Conservation (phyloP, 2,329 filamentous ascomycete genomes). For the Lojkania enalia region DNA sequence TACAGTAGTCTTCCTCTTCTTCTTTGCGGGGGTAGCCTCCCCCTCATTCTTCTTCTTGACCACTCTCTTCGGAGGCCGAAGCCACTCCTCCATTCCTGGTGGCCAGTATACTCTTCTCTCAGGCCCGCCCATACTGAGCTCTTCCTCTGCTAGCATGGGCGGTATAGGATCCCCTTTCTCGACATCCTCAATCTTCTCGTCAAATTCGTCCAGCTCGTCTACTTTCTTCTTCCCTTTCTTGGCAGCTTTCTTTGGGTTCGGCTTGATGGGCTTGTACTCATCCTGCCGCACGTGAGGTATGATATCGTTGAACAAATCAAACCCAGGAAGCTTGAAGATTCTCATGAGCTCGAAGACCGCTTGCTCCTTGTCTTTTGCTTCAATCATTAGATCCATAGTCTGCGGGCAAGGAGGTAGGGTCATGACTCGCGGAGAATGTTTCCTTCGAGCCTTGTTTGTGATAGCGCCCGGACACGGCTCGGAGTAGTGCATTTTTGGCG, state of each 20-base stretch:
- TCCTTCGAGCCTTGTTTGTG: slow-evolving; percentile 76
- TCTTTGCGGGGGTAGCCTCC: slow-evolving; percentile 33
- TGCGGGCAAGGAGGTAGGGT: slow-evolving; percentile 79
- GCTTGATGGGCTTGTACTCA: slow-evolving; percentile 62
- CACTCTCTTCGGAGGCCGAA: slow-evolving; percentile 76
- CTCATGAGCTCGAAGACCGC: slow-evolving; percentile 94
- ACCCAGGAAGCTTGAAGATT: slow-evolving; percentile 80
- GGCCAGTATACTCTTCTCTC: slow-evolving; percentile 89
- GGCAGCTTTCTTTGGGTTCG: slow-evolving; percentile 45
- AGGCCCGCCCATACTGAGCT: slow-evolving; percentile 84
- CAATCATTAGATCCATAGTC: slow-evolving; percentile 97
- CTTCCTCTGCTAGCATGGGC: slow-evolving; percentile 61
- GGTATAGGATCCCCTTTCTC: slow-evolving; percentile 42
- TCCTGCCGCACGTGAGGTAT: slow-evolving; percentile 76
- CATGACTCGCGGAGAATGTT: slow-evolving; percentile 79
- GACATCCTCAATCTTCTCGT: slow-evolving; percentile 48
- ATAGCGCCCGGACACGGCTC: slow-evolving; percentile 77
- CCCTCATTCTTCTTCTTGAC: slow-evolving; percentile 58
- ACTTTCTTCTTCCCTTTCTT: slow-evolving; percentile 52
- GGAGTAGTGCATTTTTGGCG: slow-evolving; percentile 96
- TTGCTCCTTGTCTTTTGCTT: slow-evolving; percentile 97
- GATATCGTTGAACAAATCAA: slow-evolving; percentile 74
- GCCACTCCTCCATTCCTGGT: slow-evolving; percentile 84
- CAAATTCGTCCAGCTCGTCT: slow-evolving; percentile 41
- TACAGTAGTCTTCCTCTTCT: slow-evolving; percentile 33